Evolutionary conservation across 331 rosid species (phyloP).

Genomic region (Malus hybrid): DNA sequence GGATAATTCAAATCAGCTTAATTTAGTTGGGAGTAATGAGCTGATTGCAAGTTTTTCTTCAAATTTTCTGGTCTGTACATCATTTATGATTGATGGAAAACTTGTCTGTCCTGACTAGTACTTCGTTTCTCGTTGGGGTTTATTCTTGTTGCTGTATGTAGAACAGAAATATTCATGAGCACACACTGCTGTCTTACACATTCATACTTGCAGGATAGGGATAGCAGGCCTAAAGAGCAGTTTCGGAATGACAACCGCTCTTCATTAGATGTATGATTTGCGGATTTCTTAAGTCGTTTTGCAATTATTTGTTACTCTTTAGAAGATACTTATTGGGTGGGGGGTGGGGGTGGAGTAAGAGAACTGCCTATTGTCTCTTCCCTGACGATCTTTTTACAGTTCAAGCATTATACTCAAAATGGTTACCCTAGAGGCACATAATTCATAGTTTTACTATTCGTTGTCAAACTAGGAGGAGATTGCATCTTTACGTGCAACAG

Average conservation of each 20-base stretch:
- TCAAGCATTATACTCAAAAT: background rate
- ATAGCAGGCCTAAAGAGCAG: constrained; percentile 54
- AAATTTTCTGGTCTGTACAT: background rate
- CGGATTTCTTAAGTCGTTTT: background rate
- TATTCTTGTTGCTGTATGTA: background rate
- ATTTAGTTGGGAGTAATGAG: background rate
- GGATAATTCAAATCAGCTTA: background rate
- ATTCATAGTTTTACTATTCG: constrained; percentile 1
- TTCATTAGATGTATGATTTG: constrained; percentile 49
- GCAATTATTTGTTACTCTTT: background rate
- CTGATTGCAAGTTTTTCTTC: background rate
- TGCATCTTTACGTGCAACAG: constrained; percentile 55
- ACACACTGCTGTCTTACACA: background rate
- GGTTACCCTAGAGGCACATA: constrained; percentile 7
- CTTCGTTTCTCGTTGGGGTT: background rate
- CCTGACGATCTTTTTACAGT: background rate
- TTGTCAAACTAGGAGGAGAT: constrained; percentile 59
- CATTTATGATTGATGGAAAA: background rate
- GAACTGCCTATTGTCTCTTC: background rate
- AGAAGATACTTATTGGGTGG: background rate
- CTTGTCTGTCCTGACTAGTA: background rate
- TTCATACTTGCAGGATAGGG: constrained; percentile 59
- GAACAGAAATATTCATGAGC: background rate
- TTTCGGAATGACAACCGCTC: constrained; percentile 34
- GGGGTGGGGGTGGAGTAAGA: background rate